Percentiles rank a stretch among this genome's conserved stretches.
Conservation (phyloP, 2,329 filamentous ascomycete genomes). For the Fusarium papillatum region DNA sequence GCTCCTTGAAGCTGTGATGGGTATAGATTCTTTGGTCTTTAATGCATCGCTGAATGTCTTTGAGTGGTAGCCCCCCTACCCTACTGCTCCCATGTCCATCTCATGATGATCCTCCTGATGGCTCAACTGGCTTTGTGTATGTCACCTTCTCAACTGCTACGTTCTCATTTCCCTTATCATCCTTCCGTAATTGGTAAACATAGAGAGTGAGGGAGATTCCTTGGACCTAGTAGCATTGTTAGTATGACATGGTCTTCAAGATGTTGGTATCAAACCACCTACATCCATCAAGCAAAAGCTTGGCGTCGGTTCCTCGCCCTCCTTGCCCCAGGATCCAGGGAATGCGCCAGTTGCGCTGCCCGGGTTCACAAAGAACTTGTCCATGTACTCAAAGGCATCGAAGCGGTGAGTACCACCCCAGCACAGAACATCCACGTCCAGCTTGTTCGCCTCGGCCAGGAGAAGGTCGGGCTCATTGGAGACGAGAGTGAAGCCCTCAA, state of each 20-base stretch:
- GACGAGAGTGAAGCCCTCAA: conserved; percentile 78
- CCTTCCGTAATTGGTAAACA: conserved; percentile 89
- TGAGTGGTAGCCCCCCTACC: conserved; percentile 12
- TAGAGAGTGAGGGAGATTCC: conserved; percentile 96
- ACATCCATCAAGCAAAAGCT: conserved; percentile 99
- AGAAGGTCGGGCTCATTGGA: conserved; percentile 76
- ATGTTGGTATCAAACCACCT: conserved; percentile 57
- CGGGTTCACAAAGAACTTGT: conserved; percentile 81
- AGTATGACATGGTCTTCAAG: conserved; percentile 24
- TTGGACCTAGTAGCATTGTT: conserved; percentile 76
- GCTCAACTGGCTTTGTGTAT: conserved; percentile 82
- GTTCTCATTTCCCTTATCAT: conserved; percentile 81
- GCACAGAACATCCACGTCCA: conserved; percentile 78
- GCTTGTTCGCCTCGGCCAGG: conserved; percentile 75
- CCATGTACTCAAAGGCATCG: conserved; percentile 80
- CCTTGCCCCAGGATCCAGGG: conserved; percentile 68
- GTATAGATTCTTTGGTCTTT: conserved; percentile 44
- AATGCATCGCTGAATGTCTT: conserved; percentile 37
- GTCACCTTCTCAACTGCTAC: conserved; percentile 90
- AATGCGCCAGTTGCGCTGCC: conserved; percentile 77
- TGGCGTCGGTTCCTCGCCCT: conserved; percentile 81
- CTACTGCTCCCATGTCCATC: conserved; percentile 10
- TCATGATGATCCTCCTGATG: conserved; percentile 63
- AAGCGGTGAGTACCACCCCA: conserved; percentile 78
- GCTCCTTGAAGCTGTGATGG: conserved; percentile 34